Evolutionary conservation across 495 filamentous ascomycete species (phyloP).

Genomic region (Pyronema domesticum): DNA sequence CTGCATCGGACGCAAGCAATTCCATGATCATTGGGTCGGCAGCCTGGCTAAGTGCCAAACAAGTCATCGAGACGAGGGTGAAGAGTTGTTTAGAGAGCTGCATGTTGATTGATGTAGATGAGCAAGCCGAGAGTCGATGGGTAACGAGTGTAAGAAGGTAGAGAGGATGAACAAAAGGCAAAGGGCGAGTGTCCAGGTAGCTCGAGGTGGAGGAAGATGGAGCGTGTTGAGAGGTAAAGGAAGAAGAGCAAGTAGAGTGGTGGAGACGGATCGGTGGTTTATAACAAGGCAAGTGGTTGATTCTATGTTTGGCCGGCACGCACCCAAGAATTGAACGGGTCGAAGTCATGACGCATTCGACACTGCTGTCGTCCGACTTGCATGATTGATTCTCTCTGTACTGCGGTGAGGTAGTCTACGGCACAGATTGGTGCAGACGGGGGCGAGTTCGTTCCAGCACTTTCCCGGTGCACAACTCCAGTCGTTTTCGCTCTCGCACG

Average conservation of each 20-base stretch:
- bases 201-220: conserved; percentile 17
- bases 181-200: not conserved
- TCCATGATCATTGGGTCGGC: not conserved
- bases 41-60: not conserved
- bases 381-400: not conserved
- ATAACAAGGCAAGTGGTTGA: no score
- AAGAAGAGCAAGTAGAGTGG: conserved; percentile 11
- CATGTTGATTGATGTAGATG: not conserved
- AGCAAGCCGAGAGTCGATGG: not conserved
- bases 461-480: no score
- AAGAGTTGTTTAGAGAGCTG: not conserved
- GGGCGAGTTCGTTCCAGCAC: no score
- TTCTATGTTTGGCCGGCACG: no score
- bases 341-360: not conserved
- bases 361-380: not conserved
- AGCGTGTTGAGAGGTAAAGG: conserved; percentile 5
- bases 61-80: not conserved
- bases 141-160: not conserved
- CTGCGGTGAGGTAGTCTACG: no score
- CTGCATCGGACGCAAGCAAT: no score
- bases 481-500: no score
- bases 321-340: no score
- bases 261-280: no score
- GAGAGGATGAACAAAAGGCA: conserved; percentile 4
- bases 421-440: no score